A percentile compares a stretch with the other conserved stretches of the same genome.
Conservation (phyloP, 164 flowering plant genomes). For the Magnolia kwangsiensis region DNA sequence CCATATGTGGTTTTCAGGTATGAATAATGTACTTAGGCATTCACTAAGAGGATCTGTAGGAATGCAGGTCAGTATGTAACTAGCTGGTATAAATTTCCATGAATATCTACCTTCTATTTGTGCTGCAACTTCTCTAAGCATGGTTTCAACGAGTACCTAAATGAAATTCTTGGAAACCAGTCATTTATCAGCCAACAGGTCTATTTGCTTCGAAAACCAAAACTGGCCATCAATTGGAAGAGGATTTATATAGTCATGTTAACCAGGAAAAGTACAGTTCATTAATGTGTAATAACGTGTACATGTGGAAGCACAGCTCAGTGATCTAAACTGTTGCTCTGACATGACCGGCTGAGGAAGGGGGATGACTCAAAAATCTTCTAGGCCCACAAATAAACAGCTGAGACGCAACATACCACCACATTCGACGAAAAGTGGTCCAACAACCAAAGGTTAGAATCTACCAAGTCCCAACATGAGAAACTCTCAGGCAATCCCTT, state of each 20-base stretch:
- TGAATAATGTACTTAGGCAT: neutral
- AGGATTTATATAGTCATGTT: no score
- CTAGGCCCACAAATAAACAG: neutral
- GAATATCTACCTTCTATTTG: neutral
- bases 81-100: neutral
- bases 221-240: neutral
- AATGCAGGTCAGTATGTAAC: neutral
- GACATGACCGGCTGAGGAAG: no score
- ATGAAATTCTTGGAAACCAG: neutral
- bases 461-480: no score
- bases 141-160: neutral
- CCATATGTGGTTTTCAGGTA: neutral
- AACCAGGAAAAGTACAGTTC: no score
- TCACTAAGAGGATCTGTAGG: neutral
- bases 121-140: neutral
- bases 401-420: neutral
- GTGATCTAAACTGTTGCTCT: no score
- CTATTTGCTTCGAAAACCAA: neutral
- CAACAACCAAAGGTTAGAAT: neutral
- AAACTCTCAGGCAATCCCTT: neutral
- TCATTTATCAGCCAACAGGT: neutral
- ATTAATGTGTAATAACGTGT: no score
- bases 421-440: neutral
- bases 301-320: no score
- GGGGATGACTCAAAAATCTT: no score